phyloP scores from a whole-genome alignment of 1,139 yeast species.

The Citeromyces hawaiiensis region DNA sequence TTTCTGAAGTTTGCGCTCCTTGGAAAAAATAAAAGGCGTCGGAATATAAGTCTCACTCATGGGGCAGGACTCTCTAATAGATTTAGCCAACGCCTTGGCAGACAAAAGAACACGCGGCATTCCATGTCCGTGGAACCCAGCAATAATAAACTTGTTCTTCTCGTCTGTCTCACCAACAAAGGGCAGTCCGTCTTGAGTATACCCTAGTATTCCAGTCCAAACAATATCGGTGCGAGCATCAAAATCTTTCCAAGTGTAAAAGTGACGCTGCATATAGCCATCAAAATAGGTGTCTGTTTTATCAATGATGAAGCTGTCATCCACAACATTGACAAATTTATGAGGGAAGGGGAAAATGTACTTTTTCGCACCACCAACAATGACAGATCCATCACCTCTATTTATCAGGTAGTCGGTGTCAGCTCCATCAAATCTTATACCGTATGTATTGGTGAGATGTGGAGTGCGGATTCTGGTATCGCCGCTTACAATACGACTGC shows the following conservation, averaged over 20 bases:
- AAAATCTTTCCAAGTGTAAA: constrained; percentile 13
- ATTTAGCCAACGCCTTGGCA: constrained; percentile 10
- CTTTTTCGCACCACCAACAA: constrained; percentile 15
- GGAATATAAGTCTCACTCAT: background rate
- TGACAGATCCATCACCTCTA: constrained; percentile 15
- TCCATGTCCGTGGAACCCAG: constrained; percentile 35
- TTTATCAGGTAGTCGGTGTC: constrained; percentile 15
- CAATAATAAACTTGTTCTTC: constrained; percentile 15
- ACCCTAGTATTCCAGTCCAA: constrained; percentile 23
- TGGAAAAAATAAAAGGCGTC: background rate
- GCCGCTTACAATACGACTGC: constrained; percentile 10
- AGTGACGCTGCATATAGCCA: constrained; percentile 12
- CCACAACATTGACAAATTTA: constrained; percentile 12
- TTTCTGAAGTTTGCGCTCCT: background rate
- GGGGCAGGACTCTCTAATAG: background rate
- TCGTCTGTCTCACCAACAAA: constrained; percentile 18
- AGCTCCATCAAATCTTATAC: constrained; percentile 10
- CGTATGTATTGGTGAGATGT: constrained; percentile 14
- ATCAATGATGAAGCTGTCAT: constrained; percentile 12
- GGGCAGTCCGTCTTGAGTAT: constrained; percentile 20
- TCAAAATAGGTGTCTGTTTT: constrained; percentile 9
- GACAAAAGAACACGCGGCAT: constrained; percentile 27
- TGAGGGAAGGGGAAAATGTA: constrained; percentile 9
- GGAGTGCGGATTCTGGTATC: constrained; percentile 9
- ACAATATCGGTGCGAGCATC: constrained; percentile 1